Base-by-base conservation (phyloP, 192 early-diverging fungal genomes). In the Spizellomyces punctatus region DNA sequence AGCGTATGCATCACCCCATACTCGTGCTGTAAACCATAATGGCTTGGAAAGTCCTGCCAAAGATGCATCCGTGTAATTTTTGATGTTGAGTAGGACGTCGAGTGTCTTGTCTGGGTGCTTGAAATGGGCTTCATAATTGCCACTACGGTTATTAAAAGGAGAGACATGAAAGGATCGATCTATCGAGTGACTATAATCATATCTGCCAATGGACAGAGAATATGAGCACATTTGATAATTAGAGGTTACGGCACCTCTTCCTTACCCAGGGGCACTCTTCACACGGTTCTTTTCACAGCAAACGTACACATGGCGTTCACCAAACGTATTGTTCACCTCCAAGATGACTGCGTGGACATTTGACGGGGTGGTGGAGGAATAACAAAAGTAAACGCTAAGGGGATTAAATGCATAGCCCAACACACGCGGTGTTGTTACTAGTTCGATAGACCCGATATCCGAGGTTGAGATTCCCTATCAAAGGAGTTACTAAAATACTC, bases 261-360 rank as follows among this genome's bases (percentile, higher is more conserved):
- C 50, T 54, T 80, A 80, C 36, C 76, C 81, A 14, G 61, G 14
- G 0, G 42, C 55, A 17, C 47, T 62, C 5, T 57, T 42, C 60
- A 57, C n/a, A 45, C 16, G 14, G 57, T 67, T 81, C 21, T 21
- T 22, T 17, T 77, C 58, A 66, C 78, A 66, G 27, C 74, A 73
- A 10, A 86, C 56, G 47, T 88, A 88, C 27, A 88, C 55, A 66
- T 88, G 83, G 12, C 81, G 77, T 63, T 88, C 86, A 16, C 79
- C 76, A 67, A 88, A 88, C 4, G 86, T 88, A 68, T 88, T 88
- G 69, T 86, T 83, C 12, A 88, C 85, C 70, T 88, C 86, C 16
- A 88, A 67, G 5, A 88, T 55, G 10, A 80, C 60, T 10, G 72
- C 78, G 12, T 49, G 8, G 5, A 84, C 49, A 0, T 27, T 46